Evolutionary conservation across 2,329 filamentous ascomycete genomes (phyloP).

Genomic region (Malbranchea zuffiana): DNA sequence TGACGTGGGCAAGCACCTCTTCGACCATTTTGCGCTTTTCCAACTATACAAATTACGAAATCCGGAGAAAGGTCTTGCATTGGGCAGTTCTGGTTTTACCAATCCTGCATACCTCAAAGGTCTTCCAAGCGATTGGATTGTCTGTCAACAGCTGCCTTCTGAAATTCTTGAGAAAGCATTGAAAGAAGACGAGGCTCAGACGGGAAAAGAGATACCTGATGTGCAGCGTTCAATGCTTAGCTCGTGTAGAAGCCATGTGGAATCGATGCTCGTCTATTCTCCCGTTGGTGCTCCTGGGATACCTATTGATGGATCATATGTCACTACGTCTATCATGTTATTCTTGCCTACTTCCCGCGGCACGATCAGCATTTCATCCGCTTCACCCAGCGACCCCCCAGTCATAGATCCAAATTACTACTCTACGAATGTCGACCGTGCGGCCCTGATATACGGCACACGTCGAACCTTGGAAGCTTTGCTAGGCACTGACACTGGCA

Average conservation of each 20-base stretch:
- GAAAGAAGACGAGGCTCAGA: conserved; percentile 23
- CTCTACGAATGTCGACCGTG: conserved; percentile 20
- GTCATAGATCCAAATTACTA: conserved; percentile 25
- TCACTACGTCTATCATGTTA: conserved; percentile 17
- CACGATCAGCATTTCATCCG: conserved; percentile 14
- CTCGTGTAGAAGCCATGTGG: conserved; percentile 9
- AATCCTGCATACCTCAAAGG: conserved; percentile 30
- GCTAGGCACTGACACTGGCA: conserved; percentile 10
- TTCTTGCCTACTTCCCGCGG: conserved; percentile 19
- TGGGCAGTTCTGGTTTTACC: conserved; percentile 27
- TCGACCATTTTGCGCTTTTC: conserved; percentile 21
- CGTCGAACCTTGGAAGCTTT: conserved; percentile 14
- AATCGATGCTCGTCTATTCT: conserved; percentile 20
- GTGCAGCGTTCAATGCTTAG: conserved; percentile 7
- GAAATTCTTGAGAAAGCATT: conserved; percentile 26
- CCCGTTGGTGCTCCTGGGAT: conserved; percentile 16
- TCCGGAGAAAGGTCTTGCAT: conserved; percentile 27
- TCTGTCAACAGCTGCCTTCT: conserved; percentile 20
- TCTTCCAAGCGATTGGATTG: conserved; percentile 30
- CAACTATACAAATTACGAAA: conserved; percentile 25
- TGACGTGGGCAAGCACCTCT: conserved; percentile 20
- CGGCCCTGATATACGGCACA: conserved; percentile 14
- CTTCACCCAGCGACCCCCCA: conserved; percentile 14
- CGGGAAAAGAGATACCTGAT: conserved; percentile 14
- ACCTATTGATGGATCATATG: conserved; percentile 19